Conservation (phyloP, 345 rosid genomes). For the Pugionium cornutum region DNA sequence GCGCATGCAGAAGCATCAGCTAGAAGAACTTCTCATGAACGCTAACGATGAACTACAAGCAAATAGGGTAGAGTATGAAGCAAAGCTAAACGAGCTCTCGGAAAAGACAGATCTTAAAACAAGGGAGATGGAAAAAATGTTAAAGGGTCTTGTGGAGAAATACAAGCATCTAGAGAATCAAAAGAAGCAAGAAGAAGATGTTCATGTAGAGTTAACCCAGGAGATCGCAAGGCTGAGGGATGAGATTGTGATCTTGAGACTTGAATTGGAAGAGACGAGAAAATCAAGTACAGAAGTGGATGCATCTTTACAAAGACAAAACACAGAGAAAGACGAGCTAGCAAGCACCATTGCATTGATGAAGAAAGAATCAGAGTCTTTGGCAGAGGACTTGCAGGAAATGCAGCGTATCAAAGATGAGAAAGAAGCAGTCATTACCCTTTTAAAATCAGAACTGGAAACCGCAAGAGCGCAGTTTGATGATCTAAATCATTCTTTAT, state of each 20-base stretch:
- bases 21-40: conserved; percentile 72
- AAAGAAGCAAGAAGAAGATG: conserved; percentile 55
- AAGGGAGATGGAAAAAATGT: conserved; percentile 49
- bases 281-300: conserved; percentile 41
- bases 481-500: conserved; percentile 50
- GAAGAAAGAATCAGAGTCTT: conserved; percentile 53
- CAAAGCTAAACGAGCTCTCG: conserved; percentile 49
- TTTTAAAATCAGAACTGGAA: conserved; percentile 53
- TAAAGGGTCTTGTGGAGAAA: conserved; percentile 47
- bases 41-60: conserved; percentile 56
- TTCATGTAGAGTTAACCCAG: conserved; percentile 36
- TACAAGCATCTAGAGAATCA: conserved; percentile 52
- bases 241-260: conserved; percentile 46
- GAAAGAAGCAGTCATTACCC: conserved; percentile 47
- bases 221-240: conserved; percentile 48
- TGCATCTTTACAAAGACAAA: conserved; percentile 44
- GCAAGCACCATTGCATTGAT: conserved; percentile 41
- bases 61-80: conserved; percentile 45
- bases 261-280: conserved; percentile 34
- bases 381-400: conserved; percentile 45
- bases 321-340: conserved; percentile 47
- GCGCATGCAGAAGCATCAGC: conserved; percentile 50
- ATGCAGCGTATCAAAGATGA: conserved; percentile 48
- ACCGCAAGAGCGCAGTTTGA: conserved; percentile 46
- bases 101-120: conserved; percentile 41